These are phyloP conservation scores for Iris macrosiphon DNA, from an alignment of 106 monocot genomes.

Conservation along the genomic window DNA sequence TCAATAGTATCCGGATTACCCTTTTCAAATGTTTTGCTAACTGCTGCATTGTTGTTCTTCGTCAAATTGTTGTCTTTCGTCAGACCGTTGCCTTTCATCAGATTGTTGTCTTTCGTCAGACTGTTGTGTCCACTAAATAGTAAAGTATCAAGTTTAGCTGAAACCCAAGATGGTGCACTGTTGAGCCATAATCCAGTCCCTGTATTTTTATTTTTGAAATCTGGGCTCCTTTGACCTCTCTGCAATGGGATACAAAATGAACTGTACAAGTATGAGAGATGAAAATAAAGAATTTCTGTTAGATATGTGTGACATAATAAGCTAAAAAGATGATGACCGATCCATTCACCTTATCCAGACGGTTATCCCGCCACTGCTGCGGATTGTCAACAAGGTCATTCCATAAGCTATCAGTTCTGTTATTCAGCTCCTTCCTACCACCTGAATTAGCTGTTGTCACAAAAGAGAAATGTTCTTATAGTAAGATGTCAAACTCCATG, in stretches of 20 bases:
- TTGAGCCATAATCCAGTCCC: conserved; percentile 47
- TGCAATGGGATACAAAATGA: conserved; percentile 13
- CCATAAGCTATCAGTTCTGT: conserved; percentile 27
- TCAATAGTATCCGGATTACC: too few relatives aligned
- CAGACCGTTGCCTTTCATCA: too few relatives aligned
- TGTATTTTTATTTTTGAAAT: conserved; percentile 49
- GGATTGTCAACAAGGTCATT: conserved; percentile 41
- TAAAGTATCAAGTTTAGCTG: conserved; percentile 21
- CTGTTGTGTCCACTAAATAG: conserved; percentile 7
- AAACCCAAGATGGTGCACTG: conserved; percentile 30
- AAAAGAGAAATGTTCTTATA: too few relatives aligned
- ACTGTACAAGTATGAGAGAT: background rate
- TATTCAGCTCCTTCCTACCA: conserved; percentile 7
- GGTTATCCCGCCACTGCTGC: conserved; percentile 53
- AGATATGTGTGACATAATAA: background rate
- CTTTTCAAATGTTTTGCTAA: too few relatives aligned
- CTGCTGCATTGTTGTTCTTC: too few relatives aligned
- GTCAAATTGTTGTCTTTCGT: too few relatives aligned
- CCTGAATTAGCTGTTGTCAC: too few relatives aligned
- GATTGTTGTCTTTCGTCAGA: too few relatives aligned
- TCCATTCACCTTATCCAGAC: conserved; percentile 47
- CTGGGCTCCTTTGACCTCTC: conserved; percentile 47
- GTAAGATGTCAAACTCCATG: too few relatives aligned
- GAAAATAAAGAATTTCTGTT: background rate
- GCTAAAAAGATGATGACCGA: conserved; percentile 18